phyloP scores from a whole-genome alignment of 2,329 filamentous ascomycete species.

The Penicillium sumatraense region DNA sequence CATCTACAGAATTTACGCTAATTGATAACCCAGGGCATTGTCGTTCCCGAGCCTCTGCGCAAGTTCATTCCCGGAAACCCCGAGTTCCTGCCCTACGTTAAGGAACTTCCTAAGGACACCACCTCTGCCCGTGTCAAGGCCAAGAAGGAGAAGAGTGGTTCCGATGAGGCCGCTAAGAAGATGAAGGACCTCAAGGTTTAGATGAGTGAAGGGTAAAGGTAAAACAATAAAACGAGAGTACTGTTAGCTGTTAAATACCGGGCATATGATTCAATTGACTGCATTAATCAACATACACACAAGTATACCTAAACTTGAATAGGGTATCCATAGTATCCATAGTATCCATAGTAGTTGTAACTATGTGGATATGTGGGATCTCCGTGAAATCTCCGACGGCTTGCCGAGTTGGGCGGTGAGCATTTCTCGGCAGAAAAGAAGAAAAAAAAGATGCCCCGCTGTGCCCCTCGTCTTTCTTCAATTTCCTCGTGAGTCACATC shows the following conservation, averaged over 20 bases:
- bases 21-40: no score
- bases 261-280: constrained; percentile 2
- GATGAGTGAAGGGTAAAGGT: constrained; percentile 1
- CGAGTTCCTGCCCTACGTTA: constrained; percentile 85
- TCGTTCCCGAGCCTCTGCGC: constrained; percentile 79
- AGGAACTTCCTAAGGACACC: constrained; percentile 79
- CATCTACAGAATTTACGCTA: no score
- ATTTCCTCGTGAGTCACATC: constrained; percentile 4
- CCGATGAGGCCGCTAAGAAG: constrained; percentile 44
- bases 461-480: constrained; percentile 12
- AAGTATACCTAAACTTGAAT: no score
- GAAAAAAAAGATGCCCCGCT: constrained; percentile 18
- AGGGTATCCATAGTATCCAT: no score
- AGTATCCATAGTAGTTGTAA: no score
- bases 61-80: constrained; percentile 90
- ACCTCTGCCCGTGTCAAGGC: constrained; percentile 63
- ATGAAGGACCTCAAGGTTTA: constrained; percentile 48
- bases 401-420: constrained; percentile 12
- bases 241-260: background rate
- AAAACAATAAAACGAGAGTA: background rate
- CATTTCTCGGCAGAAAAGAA: constrained; percentile 5
- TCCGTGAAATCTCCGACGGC: background rate
- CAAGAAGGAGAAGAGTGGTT: constrained; percentile 34
- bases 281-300: background rate
- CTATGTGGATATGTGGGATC: no score